A percentile compares a stretch with the other conserved stretches of the same genome.
Conservation (phyloP, 306 rosid species). For the Trichosanthes truncata region DNA sequence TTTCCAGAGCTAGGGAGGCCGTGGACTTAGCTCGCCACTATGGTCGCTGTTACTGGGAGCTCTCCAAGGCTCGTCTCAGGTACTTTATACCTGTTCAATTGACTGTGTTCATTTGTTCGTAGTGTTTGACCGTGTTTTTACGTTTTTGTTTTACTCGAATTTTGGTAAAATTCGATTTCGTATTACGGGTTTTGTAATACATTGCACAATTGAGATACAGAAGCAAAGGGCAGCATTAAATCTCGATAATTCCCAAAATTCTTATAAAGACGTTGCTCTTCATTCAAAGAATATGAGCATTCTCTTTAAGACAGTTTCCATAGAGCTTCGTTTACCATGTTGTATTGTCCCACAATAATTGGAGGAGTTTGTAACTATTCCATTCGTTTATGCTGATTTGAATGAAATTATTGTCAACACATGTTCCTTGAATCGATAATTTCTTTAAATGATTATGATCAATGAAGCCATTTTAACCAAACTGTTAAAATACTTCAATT, state of each 20-base stretch:
- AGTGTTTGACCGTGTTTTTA: neutral
- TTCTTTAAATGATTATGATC: neutral
- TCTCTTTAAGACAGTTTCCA: neutral
- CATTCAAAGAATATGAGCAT: neutral
- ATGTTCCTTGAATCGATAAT: neutral
- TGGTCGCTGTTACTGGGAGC: slow-evolving; percentile 74
- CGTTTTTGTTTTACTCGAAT: neutral
- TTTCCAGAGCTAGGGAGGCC: slow-evolving; percentile 22
- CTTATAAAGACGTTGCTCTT: neutral
- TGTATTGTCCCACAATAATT: neutral
- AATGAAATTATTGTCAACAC: neutral
- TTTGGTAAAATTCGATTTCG: neutral
- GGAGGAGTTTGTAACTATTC: neutral
- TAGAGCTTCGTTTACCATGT: neutral
- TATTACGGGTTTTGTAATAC: neutral
- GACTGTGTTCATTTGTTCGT: neutral
- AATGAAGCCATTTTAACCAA: neutral
- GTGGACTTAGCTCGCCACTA: slow-evolving; percentile 45
- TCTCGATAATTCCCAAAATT: neutral
- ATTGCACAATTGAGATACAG: neutral
- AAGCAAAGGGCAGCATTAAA: neutral
- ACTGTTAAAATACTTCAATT: neutral
- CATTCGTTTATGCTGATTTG: neutral
- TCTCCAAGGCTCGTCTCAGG: slow-evolving; percentile 91
- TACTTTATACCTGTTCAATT: neutral